Evolutionary conservation across 371 early-diverging fungal species (phyloP).

Genomic region (Chytridium lagenaria): DNA sequence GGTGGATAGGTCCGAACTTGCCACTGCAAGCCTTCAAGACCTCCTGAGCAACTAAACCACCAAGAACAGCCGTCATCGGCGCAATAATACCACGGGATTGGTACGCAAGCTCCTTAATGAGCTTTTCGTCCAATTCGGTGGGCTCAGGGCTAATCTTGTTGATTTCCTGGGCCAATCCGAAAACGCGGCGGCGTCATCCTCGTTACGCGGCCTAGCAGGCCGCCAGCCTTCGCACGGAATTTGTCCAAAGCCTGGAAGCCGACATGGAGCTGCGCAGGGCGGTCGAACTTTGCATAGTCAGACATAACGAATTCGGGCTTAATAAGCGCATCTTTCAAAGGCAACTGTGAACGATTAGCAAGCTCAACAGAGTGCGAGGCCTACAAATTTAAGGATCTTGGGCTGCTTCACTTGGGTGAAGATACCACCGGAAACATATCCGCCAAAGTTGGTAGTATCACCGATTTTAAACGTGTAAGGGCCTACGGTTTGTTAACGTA

Average conservation of each 20-base stretch:
- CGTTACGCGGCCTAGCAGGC: conserved; percentile 74
- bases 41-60: conserved; percentile 99
- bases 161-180: conserved; percentile 59
- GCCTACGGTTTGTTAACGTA: conserved; percentile 53
- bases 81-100: conserved; percentile 89
- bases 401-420: conserved; percentile 96
- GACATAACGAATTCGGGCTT: conserved; percentile 87
- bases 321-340: conserved; percentile 76
- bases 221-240: conserved; percentile 63
- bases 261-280: conserved; percentile 88
- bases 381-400: conserved; percentile 78
- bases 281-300: conserved; percentile 97
- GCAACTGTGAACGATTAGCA: conserved; percentile 53
- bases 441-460: conserved; percentile 76
- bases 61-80: conserved; percentile 98
- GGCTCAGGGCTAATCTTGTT: conserved; percentile 55
- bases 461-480: conserved; percentile 97
- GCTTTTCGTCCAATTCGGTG: conserved; percentile 84
- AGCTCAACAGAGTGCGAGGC: conserved; percentile 19
- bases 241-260: conserved; percentile 91
- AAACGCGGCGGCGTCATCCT: conserved; percentile 66
- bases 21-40: conserved; percentile 95
- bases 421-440: conserved; percentile 82
- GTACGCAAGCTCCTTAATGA: conserved; percentile 86
- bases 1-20: conserved; percentile 96